Base-by-base conservation (phyloP, 2,329 filamentous ascomycete genomes). In the Fusarium illudens region DNA sequence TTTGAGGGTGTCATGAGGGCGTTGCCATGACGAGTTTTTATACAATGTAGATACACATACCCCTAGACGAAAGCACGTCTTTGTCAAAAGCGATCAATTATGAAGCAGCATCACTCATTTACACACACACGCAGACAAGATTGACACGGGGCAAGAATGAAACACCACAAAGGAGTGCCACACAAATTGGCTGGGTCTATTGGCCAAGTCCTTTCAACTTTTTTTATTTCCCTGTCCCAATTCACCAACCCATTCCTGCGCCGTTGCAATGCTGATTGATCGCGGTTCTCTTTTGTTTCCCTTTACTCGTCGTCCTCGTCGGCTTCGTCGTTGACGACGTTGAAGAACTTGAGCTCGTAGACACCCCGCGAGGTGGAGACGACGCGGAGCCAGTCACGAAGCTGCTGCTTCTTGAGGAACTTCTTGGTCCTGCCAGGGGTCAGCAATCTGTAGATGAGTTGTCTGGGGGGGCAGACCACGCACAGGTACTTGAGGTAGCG, bases 331-430 rank as follows among this genome's bases (percentile, higher is more conserved):
- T 97, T 96, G 79, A 97, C 95, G 81, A 99, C 94, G 89, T 99
- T 99, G 94, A 97, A 99, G 94, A 99, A 99, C 88, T 97, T 94
- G 85, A 99, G 92, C 89, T 97, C 94, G 88, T 99, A 99, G 74
- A 97, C 94, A 81, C 96, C 95, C 87, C 95, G 95, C 83, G 92
- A 94, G 82, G 95, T 98, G 77, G 94, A 96, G 80, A 99, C 96
- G 78, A 99, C 95, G 79, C 96, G 94, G 81, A 99, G 92, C 96
- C 96, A 99, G 89, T 99, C 96, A 87, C 96, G 93, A 82, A 99
- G 93, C 90, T 98, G 95, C 89, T 97, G 93, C 93, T 99, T 99
- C 94, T 99, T 99, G 85, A 99, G 92, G 92, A 97, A 99, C 90
- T 99, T 99, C 93, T 99, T 99, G 84, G 96, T 99, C 83, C 93